Conservation (phyloP, 2,329 filamentous ascomycete species). For the Xylariales sp. region DNA sequence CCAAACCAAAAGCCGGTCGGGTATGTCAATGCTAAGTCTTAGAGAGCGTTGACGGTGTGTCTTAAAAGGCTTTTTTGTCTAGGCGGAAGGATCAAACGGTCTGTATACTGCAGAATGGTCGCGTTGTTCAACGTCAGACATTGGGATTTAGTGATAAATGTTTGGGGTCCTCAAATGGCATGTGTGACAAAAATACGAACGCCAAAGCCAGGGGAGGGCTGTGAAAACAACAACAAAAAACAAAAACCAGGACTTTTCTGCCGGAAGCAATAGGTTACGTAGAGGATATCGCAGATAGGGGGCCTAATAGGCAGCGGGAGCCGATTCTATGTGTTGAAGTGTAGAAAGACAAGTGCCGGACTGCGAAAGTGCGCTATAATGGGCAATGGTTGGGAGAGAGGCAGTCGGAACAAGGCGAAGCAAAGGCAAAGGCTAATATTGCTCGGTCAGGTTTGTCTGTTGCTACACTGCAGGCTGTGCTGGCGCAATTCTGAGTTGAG, state of each 20-base stretch:
- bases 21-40: conserved; percentile 12
- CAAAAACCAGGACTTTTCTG: conserved; percentile 7
- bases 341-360: conserved; percentile 31
- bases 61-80: conserved; percentile 29
- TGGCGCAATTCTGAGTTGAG: conserved; percentile 19
- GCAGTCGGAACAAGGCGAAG: conserved; percentile 30
- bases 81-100: conserved; percentile 41
- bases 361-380: conserved; percentile 36
- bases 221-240: conserved; percentile 22
- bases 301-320: conserved; percentile 19
- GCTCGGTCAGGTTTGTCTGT: conserved; percentile 23
- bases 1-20: conserved; percentile 43
- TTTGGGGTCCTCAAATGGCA: conserved; percentile 36
- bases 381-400: conserved; percentile 28
- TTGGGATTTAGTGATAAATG: conserved; percentile 44
- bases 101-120: conserved; percentile 40
- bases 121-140: conserved; percentile 49
- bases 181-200: conserved; percentile 42
- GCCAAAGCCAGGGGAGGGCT: conserved; percentile 39
- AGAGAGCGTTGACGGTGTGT: conserved; percentile 12
- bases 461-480: conserved; percentile 18
- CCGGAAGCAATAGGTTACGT: conserved; percentile 16
- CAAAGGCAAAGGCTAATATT: conserved; percentile 18
- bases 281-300: conserved; percentile 21
- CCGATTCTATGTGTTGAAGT: conserved; percentile 27